Evolutionary conservation across 2,329 filamentous ascomycete genomes (phyloP).

Genomic region (Pseudocercospora musae): DNA sequence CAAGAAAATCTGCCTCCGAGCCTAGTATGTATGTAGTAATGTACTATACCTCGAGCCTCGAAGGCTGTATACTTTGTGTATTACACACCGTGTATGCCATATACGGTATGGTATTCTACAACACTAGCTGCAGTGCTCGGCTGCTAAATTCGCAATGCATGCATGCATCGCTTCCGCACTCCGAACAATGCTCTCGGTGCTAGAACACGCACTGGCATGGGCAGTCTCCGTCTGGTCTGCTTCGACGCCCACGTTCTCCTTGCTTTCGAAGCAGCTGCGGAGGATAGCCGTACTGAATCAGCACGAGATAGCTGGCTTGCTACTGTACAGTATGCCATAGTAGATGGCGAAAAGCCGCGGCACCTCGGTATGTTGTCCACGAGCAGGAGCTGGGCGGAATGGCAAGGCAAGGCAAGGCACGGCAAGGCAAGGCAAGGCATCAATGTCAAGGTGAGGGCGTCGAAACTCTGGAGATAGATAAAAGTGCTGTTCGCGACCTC

Average conservation of each 20-base stretch:
- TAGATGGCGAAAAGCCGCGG: neutral
- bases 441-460: neutral
- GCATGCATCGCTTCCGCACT: neutral
- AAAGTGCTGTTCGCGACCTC: neutral
- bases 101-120: too few species aligned
- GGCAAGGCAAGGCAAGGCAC: neutral
- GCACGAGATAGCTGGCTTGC: neutral
- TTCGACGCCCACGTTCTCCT: neutral
- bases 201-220: neutral
- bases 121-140: neutral
- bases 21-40: too few species aligned
- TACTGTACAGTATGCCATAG: too few species aligned
- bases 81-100: too few species aligned
- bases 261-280: neutral
- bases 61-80: too few species aligned
- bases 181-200: neutral
- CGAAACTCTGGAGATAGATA: too few species aligned
- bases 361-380: neutral
- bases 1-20: too few species aligned
- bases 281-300: neutral
- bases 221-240: neutral
- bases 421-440: neutral
- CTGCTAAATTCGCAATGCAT: neutral
- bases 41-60: too few species aligned
- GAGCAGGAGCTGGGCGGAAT: neutral